Evolutionary conservation across 2,329 filamentous ascomycete species (phyloP), one percentile per base, ranked within the genome.

Genomic region (Leptographium procerum): DNA sequence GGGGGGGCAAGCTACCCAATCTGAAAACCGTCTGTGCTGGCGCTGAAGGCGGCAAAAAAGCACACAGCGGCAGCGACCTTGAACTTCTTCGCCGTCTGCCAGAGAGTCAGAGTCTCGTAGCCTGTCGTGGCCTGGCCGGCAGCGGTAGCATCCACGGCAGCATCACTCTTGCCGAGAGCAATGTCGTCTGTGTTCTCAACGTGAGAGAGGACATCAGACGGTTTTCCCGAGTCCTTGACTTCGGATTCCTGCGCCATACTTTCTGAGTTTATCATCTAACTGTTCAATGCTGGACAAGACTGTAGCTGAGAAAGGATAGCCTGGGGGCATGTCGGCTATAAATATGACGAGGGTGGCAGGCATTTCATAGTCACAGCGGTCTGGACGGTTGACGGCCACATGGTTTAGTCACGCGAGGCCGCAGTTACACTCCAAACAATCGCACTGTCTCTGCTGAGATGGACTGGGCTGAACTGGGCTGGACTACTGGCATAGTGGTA

Each of bases 11-110:
- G 6, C 54, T 36, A 67, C 65, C 64, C 67, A 29, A 68, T 65
- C 59, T 68, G 66, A 45, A 67, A 68, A 2, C 66, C 65, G 50
- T 69, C 66, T 4, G 66, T 66, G 3, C 62, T 63, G 22, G 64
- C 67, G 29, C 65, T 66, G 28, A 67, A 67, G 1, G 68, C 65
- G 19, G 61, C 64, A 13, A 60, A 40, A 56, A 69, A 68, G 55
- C 66, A 68, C n/a, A 63, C 50, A 22, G 61, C 59, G 10, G 64
- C 62, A 54, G 60, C 60, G 24, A 67, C 45, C 34, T 67, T 69
- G 61, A 69, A 69, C 58, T 57, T 60, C 55, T 62, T 67, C 9
- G 63, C 59, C 3, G 65, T 68, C 56, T 68, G 59, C 65, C 66
- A 67, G 3, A 19, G 50, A 1, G 62, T 63, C 47, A 68, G 54